Evolutionary conservation across 2,329 filamentous ascomycete genomes (phyloP).

Genomic region (Orbilia quercus): DNA sequence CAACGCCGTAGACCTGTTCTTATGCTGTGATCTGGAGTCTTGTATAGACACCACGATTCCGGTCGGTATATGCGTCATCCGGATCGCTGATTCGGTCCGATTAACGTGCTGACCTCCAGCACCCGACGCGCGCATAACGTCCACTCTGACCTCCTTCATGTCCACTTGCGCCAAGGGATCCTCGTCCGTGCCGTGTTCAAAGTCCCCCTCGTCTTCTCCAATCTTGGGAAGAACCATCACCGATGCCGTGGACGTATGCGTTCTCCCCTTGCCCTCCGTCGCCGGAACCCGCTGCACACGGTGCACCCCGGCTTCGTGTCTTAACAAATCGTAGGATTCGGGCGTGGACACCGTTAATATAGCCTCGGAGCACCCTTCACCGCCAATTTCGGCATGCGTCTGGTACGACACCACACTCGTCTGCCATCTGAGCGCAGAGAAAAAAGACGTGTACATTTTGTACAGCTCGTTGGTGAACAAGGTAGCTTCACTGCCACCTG

Average conservation of each 20-base stretch:
- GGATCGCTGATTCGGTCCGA: conserved; percentile 94
- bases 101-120: conserved; percentile 98
- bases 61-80: conserved; percentile 89
- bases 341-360: conserved; percentile 82
- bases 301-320: conserved; percentile 92
- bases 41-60: conserved; percentile 90
- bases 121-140: conserved; percentile 91
- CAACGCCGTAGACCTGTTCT: conserved; percentile 91
- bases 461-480: conserved; percentile 89
- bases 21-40: conserved; percentile 87
- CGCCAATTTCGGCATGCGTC: conserved; percentile 69
- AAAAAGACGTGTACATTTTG: conserved; percentile 88
- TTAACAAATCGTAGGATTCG: conserved; percentile 82
- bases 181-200: conserved; percentile 68
- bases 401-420: conserved; percentile 63
- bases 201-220: conserved; percentile 69
- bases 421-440: conserved; percentile 67
- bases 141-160: conserved; percentile 80
- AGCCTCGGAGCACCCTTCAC: conserved; percentile 78
- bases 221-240: conserved; percentile 92
- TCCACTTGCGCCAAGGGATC: conserved; percentile 93
- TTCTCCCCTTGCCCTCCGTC: conserved; percentile 86
- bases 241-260: conserved; percentile 92
- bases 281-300: conserved; percentile 91
- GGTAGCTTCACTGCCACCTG: conserved; percentile 88